A percentile compares a stretch with the other conserved stretches of the same genome.
Evolutionary conservation across 192 early-diverging fungal species (phyloP).

Genomic region (Podila epicladia): DNA sequence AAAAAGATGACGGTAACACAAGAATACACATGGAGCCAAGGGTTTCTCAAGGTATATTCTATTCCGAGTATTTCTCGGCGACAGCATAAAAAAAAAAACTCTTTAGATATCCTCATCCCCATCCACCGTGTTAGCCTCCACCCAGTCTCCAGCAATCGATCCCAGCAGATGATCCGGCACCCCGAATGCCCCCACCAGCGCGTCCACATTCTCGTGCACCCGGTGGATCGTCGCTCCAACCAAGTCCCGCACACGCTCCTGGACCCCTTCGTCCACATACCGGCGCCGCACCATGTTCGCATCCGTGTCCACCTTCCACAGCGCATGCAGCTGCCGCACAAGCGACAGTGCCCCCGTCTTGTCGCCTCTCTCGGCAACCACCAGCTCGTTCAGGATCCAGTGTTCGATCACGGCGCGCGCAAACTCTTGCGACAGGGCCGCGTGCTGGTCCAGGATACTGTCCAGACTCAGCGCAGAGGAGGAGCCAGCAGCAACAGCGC

Average conservation of each 20-base stretch:
- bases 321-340: slow-evolving; percentile 12
- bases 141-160: slow-evolving; percentile 13
- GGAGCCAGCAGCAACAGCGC: not conserved
- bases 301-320: slow-evolving; percentile 18
- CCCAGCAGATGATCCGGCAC: slow-evolving; percentile 15
- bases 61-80: too few relatives aligned
- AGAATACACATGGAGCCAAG: too few relatives aligned
- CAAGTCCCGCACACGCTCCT: slow-evolving; percentile 9
- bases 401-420: slow-evolving; percentile 19
- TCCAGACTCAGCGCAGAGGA: slow-evolving; percentile 1
- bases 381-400: slow-evolving; percentile 10
- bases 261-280: slow-evolving; percentile 11
- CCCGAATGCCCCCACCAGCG: slow-evolving; percentile 5
- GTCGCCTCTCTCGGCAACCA: not conserved
- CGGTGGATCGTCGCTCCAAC: slow-evolving; percentile 11
- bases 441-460: slow-evolving; percentile 7
- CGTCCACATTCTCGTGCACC: slow-evolving; percentile 15
- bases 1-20: too few relatives aligned
- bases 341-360: not conserved
- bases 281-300: slow-evolving; percentile 10
- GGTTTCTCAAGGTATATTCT: too few relatives aligned
- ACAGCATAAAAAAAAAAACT: not conserved
- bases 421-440: slow-evolving; percentile 14
- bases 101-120: slow-evolving; percentile 10
- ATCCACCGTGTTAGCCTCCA: slow-evolving; percentile 4